A percentile compares a stretch with the other conserved stretches of the same genome.
phyloP scores from a whole-genome alignment of 1,139 yeast species.

The Eremothecium gossypii region DNA sequence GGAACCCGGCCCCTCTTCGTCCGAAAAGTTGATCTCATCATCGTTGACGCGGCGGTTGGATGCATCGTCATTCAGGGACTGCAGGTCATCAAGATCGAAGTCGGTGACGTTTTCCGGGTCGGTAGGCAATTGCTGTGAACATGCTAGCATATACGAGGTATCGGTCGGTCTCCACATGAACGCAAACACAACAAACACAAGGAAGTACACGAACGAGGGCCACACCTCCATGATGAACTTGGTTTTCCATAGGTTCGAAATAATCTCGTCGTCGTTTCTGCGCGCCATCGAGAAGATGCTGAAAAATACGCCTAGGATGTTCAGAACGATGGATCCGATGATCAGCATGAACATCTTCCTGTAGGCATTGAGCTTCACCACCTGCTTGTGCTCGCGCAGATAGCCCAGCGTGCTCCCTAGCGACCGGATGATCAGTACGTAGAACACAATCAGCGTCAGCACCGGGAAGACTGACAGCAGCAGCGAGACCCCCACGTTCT shows the following conservation, averaged over 20 bases:
- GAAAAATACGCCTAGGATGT: slow-evolving; percentile 57
- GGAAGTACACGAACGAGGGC: slow-evolving; percentile 83
- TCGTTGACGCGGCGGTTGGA: slow-evolving; percentile 11
- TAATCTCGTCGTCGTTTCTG: slow-evolving; percentile 64
- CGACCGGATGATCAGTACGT: slow-evolving; percentile 64
- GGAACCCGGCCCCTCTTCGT: slow-evolving; percentile 8
- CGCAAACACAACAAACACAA: slow-evolving; percentile 75
- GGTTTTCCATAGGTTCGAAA: slow-evolving; percentile 87
- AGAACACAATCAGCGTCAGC: slow-evolving; percentile 61
- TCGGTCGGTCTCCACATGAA: slow-evolving; percentile 97
- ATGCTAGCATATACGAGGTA: slow-evolving; percentile 89
- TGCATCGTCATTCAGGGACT: slow-evolving; percentile 43
- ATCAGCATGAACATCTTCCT: slow-evolving; percentile 67
- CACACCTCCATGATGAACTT: slow-evolving; percentile 87
- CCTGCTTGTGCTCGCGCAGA: slow-evolving; percentile 78
- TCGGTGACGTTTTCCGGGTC: slow-evolving; percentile 68
- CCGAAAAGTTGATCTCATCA: slow-evolving; percentile 14
- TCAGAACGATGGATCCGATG: slow-evolving; percentile 50
- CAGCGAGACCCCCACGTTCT: slow-evolving; percentile 31
- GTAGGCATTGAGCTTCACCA: slow-evolving; percentile 84
- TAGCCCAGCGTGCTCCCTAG: slow-evolving; percentile 65
- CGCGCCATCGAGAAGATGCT: slow-evolving; percentile 65
- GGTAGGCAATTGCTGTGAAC: slow-evolving; percentile 85
- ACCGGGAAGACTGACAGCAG: slow-evolving; percentile 60
- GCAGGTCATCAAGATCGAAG: slow-evolving; percentile 67